Percentiles rank a stretch among this genome's conserved stretches.
These are phyloP conservation scores for Platismatia glauca DNA, from an alignment of 495 filamentous ascomycete genomes.

Conservation along the genomic window DNA sequence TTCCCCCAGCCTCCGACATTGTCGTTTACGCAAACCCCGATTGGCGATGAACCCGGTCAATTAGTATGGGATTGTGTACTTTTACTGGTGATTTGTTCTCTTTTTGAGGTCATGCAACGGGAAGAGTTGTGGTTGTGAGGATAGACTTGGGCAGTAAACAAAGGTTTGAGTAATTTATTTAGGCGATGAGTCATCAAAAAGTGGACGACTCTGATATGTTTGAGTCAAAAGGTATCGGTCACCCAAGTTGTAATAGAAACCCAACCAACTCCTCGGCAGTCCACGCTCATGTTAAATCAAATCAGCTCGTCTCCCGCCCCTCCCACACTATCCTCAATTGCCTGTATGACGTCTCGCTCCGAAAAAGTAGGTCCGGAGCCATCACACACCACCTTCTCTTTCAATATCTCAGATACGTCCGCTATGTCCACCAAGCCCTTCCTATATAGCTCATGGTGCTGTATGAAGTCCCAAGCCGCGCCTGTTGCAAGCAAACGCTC, in stretches of 20 bases:
- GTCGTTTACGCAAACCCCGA: neutral
- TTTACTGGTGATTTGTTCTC: neutral
- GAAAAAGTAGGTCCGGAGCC: constrained; percentile 86
- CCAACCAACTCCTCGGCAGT: constrained; percentile 3
- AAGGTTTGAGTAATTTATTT: neutral
- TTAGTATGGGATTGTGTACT: neutral
- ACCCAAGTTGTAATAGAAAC: neutral
- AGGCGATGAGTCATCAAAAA: neutral
- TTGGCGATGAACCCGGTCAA: neutral
- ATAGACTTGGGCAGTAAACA: neutral
- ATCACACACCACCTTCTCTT: constrained; percentile 73
- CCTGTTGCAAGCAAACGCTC: constrained; percentile 69
- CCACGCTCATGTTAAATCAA: constrained; percentile 29
- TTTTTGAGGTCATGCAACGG: neutral
- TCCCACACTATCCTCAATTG: constrained; percentile 69
- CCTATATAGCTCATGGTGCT: constrained; percentile 70
- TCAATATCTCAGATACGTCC: constrained; percentile 65
- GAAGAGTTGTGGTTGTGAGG: neutral
- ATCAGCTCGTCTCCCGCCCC: constrained; percentile 67
- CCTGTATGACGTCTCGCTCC: constrained; percentile 60
- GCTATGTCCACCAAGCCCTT: constrained; percentile 76
- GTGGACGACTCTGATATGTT: neutral
- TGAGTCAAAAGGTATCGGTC: neutral
- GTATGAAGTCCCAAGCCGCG: constrained; percentile 87
- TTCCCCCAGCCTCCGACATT: no score